phyloP scores from a whole-genome alignment of 164 flowering plant genomes.

The Nymphaea colorata region DNA sequence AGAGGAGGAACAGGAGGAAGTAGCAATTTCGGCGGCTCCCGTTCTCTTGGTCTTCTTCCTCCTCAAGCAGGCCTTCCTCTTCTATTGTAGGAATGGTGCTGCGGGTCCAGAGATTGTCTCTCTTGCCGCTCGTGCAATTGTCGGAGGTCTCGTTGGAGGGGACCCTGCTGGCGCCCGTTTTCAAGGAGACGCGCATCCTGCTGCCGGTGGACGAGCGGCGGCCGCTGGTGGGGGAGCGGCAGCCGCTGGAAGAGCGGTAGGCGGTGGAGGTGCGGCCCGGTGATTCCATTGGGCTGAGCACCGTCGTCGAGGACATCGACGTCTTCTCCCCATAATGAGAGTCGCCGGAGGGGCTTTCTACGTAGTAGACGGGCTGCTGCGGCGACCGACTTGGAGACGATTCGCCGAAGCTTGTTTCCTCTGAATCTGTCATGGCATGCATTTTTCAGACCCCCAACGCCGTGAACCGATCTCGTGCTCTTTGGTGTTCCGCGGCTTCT shows the following conservation, averaged over 20 bases:
- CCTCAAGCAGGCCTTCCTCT: neutral
- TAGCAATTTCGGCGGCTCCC: neutral
- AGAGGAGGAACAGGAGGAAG: neutral
- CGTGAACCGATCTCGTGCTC: too few relatives aligned
- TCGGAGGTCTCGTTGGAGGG: constrained; percentile 27
- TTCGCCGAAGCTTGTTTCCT: neutral
- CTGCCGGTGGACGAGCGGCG: constrained; percentile 54
- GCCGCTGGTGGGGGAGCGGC: constrained; percentile 34
- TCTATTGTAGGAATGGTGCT: neutral
- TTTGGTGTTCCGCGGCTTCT: too few relatives aligned
- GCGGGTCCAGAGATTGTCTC: constrained; percentile 1
- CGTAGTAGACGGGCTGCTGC: neutral
- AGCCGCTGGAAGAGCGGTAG: constrained; percentile 70
- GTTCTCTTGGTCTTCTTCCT: neutral
- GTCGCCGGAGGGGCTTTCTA: neutral
- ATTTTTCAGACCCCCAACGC: too few relatives aligned
- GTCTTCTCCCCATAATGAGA: constrained; percentile 18
- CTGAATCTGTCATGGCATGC: neutral
- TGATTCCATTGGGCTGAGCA: constrained; percentile 58
- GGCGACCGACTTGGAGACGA: neutral
- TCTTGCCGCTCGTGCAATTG: constrained; percentile 47
- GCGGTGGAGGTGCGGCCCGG: constrained; percentile 35
- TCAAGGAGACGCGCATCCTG: constrained; percentile 64
- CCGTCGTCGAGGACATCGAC: constrained; percentile 80
- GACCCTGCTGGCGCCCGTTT: constrained; percentile 54